Conservation (phyloP, 1,284 basidiomycete genomes). For the Pholiota adiposa region DNA sequence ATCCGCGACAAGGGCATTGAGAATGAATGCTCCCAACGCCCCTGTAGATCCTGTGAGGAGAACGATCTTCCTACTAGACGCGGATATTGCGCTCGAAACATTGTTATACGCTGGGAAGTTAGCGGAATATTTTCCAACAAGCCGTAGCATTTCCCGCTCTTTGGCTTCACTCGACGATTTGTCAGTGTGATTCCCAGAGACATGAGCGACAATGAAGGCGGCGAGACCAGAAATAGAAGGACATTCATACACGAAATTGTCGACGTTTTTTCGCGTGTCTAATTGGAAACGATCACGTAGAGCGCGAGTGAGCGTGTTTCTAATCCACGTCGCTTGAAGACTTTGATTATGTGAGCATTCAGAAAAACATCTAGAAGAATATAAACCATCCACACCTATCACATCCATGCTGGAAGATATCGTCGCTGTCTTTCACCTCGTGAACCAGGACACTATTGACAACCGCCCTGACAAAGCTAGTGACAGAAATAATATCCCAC, state of each 20-base stretch:
- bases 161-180: background rate
- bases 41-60: conserved; percentile 33
- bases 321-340: conserved; percentile 35
- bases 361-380: background rate
- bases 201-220: conserved; percentile 3
- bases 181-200: background rate
- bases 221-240: conserved; percentile 22
- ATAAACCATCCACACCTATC: conserved; percentile 39
- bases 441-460: conserved; percentile 31
- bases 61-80: conserved; percentile 2
- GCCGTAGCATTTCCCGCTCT: background rate
- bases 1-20: conserved; percentile 16
- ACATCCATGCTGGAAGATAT: conserved; percentile 46
- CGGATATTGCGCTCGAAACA: background rate
- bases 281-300: conserved; percentile 24
- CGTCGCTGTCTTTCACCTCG: conserved; percentile 35
- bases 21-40: conserved; percentile 23
- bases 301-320: conserved; percentile 29
- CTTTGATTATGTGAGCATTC: conserved; percentile 9
- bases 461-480: conserved; percentile 32
- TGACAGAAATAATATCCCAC: conserved; percentile 30
- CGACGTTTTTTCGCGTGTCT: conserved; percentile 19
- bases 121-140: background rate
- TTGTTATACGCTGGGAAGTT: background rate
- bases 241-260: conserved; percentile 30